Percentiles rank a stretch among this genome's conserved stretches.
phyloP scores from a whole-genome alignment of 2,329 filamentous ascomycete species.

The Didymella segeticola region DNA sequence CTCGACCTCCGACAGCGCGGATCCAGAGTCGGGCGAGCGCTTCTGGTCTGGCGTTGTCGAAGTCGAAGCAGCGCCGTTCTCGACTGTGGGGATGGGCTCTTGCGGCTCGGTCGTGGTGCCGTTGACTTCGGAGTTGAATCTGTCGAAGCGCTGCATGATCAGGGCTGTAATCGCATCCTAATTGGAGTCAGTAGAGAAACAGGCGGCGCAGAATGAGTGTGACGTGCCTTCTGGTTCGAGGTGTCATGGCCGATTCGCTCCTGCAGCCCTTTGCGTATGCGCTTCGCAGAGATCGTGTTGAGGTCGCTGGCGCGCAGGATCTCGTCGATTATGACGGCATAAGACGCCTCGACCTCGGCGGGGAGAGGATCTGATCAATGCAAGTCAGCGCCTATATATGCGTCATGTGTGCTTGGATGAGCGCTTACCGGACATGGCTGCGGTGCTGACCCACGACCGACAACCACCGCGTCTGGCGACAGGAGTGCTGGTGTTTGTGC shows the following conservation, averaged over 20 bases:
- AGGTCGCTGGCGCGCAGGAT: constrained; percentile 68
- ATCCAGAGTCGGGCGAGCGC: constrained; percentile 52
- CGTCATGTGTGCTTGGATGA: background rate
- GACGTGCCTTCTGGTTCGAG: constrained; percentile 64
- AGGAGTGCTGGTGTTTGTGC: background rate
- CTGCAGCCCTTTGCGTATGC: constrained; percentile 69
- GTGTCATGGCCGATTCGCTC: constrained; percentile 67
- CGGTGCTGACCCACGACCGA: constrained; percentile 10
- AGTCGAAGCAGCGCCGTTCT: constrained; percentile 38
- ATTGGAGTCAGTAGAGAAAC: constrained; percentile 18
- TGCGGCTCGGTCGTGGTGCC: constrained; percentile 31
- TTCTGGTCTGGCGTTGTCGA: constrained; percentile 47
- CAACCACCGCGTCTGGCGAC: background rate
- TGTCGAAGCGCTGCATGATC: constrained; percentile 60
- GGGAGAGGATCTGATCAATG: constrained; percentile 48
- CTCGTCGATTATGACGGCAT: constrained; percentile 66
- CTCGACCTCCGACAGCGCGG: constrained; percentile 51
- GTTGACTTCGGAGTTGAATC: constrained; percentile 49
- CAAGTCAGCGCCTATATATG: constrained; percentile 20
- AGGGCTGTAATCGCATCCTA: constrained; percentile 55
- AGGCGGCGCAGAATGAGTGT: background rate
- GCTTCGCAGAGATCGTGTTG: constrained; percentile 69
- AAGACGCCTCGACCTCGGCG: constrained; percentile 56
- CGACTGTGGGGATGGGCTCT: constrained; percentile 50
- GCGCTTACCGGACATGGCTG: constrained; percentile 42